These are phyloP conservation scores for Tricholoma hemisulphureum DNA, from an alignment of 768 basidiomycete genomes.

Conservation along the genomic window DNA sequence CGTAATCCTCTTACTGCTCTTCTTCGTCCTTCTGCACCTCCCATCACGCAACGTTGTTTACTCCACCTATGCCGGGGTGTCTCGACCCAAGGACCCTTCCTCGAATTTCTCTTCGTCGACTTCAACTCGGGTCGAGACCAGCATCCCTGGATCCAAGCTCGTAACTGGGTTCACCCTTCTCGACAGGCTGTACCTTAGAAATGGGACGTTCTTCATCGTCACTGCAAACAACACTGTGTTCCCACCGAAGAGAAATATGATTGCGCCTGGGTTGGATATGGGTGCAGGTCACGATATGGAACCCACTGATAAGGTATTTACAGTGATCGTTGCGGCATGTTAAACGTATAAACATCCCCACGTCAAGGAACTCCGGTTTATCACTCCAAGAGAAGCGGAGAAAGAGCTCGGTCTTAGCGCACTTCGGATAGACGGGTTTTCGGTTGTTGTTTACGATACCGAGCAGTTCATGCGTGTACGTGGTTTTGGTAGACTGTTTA, in stretches of 20 bases:
- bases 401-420: slow-evolving; percentile 16
- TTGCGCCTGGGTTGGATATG: slow-evolving; percentile 29
- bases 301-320: slow-evolving; percentile 29
- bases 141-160: slow-evolving; percentile 36
- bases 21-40: not conserved
- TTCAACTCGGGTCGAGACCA: slow-evolving; percentile 17
- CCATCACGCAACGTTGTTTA: not conserved
- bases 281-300: slow-evolving; percentile 21
- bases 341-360: not conserved
- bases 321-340: not conserved
- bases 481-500: no score
- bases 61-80: not conserved
- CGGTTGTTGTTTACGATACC: slow-evolving; percentile 21
- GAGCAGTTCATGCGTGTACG: slow-evolving; percentile 24
- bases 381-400: slow-evolving; percentile 13
- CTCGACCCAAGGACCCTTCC: not conserved
- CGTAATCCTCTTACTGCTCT: slow-evolving; percentile 3
- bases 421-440: slow-evolving; percentile 14
- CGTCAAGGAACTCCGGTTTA: slow-evolving; percentile 18
- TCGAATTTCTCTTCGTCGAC: slow-evolving; percentile 5
- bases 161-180: slow-evolving; percentile 73
- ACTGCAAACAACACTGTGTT: slow-evolving; percentile 45
- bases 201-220: slow-evolving; percentile 72
- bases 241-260: slow-evolving; percentile 46
- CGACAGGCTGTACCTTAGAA: slow-evolving; percentile 69